A percentile compares a stretch with the other conserved stretches of the same genome.
These are phyloP conservation scores for Penicillium sclerotigenum DNA, from an alignment of 2,329 filamentous ascomycete genomes.

Conservation along the genomic window DNA sequence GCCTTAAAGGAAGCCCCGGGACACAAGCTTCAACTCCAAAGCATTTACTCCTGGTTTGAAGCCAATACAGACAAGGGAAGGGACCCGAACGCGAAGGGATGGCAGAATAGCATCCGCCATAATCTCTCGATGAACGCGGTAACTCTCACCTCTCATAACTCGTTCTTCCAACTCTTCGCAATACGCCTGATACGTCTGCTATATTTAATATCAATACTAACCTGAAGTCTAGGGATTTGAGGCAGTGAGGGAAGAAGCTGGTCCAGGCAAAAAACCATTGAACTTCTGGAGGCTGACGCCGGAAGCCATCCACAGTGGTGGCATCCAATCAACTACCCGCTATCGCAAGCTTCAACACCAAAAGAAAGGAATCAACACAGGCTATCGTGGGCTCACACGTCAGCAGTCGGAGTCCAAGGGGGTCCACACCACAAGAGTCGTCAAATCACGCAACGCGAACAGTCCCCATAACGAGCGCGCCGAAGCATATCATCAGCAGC, in stretches of 20 bases:
- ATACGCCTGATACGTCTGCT: conserved; percentile 1
- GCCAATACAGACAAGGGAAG: conserved; percentile 74
- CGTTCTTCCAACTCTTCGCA: conserved; percentile 2
- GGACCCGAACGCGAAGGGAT: conserved; percentile 63
- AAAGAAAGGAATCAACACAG: conserved; percentile 39
- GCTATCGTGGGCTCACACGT: conserved; percentile 40
- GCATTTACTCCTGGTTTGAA: conserved; percentile 88
- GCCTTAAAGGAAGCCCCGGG: conserved; percentile 67
- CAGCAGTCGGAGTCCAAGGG: conserved; percentile 44
- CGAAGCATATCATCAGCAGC: conserved; percentile 18
- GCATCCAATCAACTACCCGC: conserved; percentile 78
- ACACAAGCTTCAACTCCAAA: conserved; percentile 72
- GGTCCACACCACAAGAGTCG: conserved; percentile 39
- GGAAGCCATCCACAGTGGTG: conserved; percentile 63
- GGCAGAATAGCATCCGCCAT: conserved; percentile 94
- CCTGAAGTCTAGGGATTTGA: conserved; percentile 35
- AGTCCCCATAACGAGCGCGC: conserved; percentile 25
- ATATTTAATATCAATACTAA: not conserved
- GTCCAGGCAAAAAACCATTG: conserved; percentile 52
- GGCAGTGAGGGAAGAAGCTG: conserved; percentile 55
- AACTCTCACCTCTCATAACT: conserved; percentile 26
- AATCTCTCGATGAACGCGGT: conserved; percentile 96
- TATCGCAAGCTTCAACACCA: conserved; percentile 56
- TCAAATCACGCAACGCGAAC: conserved; percentile 29
- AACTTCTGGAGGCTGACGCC: conserved; percentile 77